Evolutionary conservation across 106 monocot genomes (phyloP).

Genomic region (Acorus calamus): DNA sequence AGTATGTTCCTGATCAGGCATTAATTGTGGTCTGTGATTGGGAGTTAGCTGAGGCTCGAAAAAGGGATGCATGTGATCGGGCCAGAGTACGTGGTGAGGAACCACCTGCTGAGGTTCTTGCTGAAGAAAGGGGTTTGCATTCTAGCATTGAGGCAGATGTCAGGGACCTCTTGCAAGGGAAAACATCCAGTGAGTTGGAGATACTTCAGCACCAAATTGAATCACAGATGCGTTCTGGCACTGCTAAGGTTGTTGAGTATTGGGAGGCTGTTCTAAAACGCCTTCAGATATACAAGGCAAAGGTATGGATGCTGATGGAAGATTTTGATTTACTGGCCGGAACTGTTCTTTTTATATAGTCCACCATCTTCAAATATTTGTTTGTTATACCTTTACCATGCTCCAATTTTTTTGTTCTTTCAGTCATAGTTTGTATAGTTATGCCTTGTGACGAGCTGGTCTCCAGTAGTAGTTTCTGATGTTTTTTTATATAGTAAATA

Average conservation of each 20-base stretch:
- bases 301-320: slow-evolving; percentile 45
- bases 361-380: no score
- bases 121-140: slow-evolving; percentile 93
- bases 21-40: slow-evolving; percentile 86
- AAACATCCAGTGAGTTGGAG: slow-evolving; percentile 57
- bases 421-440: no score
- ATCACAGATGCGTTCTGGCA: slow-evolving; percentile 82
- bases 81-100: slow-evolving; percentile 95
- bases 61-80: slow-evolving; percentile 77
- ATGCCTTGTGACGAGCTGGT: no score
- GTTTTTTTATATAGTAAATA: no score
- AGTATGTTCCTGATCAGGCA: slow-evolving; percentile 41
- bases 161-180: no score
- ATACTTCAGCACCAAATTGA: slow-evolving; percentile 61
- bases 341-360: no score
- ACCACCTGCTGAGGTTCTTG: slow-evolving; percentile 85
- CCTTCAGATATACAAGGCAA: slow-evolving; percentile 88
- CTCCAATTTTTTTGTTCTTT: no score
- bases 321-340: no score
- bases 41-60: slow-evolving; percentile 79
- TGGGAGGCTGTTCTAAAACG: slow-evolving; percentile 95
- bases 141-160: slow-evolving; percentile 75
- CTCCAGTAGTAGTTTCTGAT: no score
- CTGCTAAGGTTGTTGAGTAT: slow-evolving; percentile 92
- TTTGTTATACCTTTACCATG: no score